phyloP scores from a whole-genome alignment of 2,329 filamentous ascomycete species.

The Trichoderma hamatum region DNA sequence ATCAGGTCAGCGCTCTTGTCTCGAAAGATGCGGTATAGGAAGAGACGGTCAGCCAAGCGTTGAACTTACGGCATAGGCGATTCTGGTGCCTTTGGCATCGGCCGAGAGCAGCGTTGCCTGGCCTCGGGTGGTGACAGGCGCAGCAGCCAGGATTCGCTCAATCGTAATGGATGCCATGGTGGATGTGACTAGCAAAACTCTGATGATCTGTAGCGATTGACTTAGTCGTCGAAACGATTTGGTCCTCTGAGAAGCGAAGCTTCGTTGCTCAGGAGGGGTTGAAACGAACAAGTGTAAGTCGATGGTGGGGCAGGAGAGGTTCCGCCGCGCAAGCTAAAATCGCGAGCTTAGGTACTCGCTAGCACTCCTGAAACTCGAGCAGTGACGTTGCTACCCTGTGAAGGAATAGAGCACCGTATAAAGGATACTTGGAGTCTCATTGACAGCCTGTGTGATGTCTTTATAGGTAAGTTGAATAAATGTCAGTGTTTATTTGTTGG shows the following conservation, averaged over 20 bases:
- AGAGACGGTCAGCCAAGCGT: constrained; percentile 6
- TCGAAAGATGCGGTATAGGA: neutral
- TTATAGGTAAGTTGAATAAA: neutral
- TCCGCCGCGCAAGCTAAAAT: constrained; percentile 15
- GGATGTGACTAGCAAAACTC: neutral
- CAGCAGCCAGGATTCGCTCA: constrained; percentile 78
- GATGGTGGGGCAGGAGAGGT: constrained; percentile 17
- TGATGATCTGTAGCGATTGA: neutral
- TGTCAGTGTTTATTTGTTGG: neutral
- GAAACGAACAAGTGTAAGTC: constrained; percentile 21
- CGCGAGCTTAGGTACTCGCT: neutral
- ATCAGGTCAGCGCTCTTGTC: neutral
- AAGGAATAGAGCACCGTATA: neutral
- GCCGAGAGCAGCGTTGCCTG: constrained; percentile 86
- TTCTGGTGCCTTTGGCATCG: constrained; percentile 85
- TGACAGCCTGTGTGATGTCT: neutral
- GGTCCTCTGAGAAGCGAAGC: neutral
- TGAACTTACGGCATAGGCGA: constrained; percentile 82
- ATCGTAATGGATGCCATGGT: constrained; percentile 55
- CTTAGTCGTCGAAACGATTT: neutral
- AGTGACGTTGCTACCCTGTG: neutral
- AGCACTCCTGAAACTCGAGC: neutral
- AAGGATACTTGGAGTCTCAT: neutral
- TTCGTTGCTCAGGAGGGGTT: constrained; percentile 22
- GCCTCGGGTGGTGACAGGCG: constrained; percentile 80